phyloP scores from a whole-genome alignment of 2,329 filamentous ascomycete genomes.

The Penicillium sp. region DNA sequence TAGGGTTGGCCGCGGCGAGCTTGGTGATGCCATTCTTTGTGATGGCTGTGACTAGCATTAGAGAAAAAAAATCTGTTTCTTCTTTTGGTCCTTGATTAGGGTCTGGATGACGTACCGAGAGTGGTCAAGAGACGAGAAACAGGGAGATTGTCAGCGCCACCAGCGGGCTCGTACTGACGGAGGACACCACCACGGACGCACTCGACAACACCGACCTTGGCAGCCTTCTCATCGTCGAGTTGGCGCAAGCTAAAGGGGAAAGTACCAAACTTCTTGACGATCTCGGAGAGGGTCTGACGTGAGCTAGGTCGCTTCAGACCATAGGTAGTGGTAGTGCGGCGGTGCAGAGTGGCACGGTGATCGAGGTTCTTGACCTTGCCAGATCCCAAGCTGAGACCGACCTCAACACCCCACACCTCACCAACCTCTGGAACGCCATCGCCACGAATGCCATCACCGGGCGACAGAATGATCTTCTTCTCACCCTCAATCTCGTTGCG shows the following conservation, averaged over 20 bases:
- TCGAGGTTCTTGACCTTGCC: slow-evolving; percentile 93
- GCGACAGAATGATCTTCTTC: slow-evolving; percentile 93
- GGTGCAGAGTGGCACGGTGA: slow-evolving; percentile 84
- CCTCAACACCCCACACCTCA: slow-evolving; percentile 97
- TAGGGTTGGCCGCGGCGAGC: slow-evolving; percentile 67
- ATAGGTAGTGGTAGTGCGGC: slow-evolving; percentile 86
- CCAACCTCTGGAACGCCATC: slow-evolving; percentile 82
- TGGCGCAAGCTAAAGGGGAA: slow-evolving; percentile 98
- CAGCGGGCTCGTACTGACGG: slow-evolving; percentile 91
- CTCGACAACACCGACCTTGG: slow-evolving; percentile 92
- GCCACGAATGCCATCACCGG: slow-evolving; percentile 77
- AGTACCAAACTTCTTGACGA: slow-evolving; percentile 92
- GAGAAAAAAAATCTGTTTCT: slow-evolving; percentile 3
- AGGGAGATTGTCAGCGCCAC: slow-evolving; percentile 80
- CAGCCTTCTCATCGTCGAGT: slow-evolving; percentile 91
- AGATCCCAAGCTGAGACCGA: slow-evolving; percentile 81
- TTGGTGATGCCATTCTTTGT: slow-evolving; percentile 95
- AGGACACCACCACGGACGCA: slow-evolving; percentile 90
- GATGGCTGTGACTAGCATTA: slow-evolving; percentile 58
- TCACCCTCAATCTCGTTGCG: slow-evolving; percentile 95
- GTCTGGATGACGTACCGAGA: slow-evolving; percentile 61
- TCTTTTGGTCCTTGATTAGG: neutral
- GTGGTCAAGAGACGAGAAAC: slow-evolving; percentile 87
- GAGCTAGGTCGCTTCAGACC: slow-evolving; percentile 90
- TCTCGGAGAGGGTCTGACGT: slow-evolving; percentile 84